Evolutionary conservation across 371 early-diverging fungal species (phyloP), one percentile per base, ranked within the genome.

Genomic region (Lichtheimia hyalospora): DNA sequence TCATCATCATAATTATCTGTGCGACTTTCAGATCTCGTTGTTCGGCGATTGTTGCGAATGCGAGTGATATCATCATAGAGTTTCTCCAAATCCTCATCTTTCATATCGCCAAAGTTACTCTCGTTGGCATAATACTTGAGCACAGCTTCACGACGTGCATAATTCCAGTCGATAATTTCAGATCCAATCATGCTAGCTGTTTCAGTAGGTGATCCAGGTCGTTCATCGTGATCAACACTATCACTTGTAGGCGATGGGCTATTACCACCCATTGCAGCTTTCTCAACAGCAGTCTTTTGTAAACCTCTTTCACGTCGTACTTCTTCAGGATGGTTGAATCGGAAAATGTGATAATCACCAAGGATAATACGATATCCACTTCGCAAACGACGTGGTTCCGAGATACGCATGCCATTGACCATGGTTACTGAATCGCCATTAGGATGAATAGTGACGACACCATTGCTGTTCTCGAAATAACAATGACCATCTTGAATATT

Each of bases 261-360:
- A 44, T 42, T 43, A 21, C 49, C n/a, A 48, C 34, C 28, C 48
- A 18, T 49, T n/a, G 51, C 43, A 34, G 20, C 16, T 50, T 49
- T n/a, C 39, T 53, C 50, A 6, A 40, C 53, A 3, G 59, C 49
- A 23, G 51, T 42, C 51, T 62, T 58, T 51, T 67, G 62, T 8
- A 73, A 71, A 13, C 79, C 84, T 6, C 89, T 73, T 61, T 92
- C 93, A 15, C 80, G 77, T 3, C 90, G 79, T 4, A 87, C 92
- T 67, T 94, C 92, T 52, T 84, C 87, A 3, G 96, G 96, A 66
- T 96, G 84, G 59, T 88, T 91, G 68, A 94, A 93, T 8, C 94
- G 77, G 56, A 94, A 96, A 0, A 93, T 86, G 66, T 90, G 93
- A 56, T 86, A 75, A 40, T 87, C 86, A 27, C 94, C 94, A 18